A percentile compares a stretch with the other conserved stretches of the same genome.
Conservation (phyloP, 2,329 filamentous ascomycete genomes). For the Neopestalotiopsis rosae region DNA sequence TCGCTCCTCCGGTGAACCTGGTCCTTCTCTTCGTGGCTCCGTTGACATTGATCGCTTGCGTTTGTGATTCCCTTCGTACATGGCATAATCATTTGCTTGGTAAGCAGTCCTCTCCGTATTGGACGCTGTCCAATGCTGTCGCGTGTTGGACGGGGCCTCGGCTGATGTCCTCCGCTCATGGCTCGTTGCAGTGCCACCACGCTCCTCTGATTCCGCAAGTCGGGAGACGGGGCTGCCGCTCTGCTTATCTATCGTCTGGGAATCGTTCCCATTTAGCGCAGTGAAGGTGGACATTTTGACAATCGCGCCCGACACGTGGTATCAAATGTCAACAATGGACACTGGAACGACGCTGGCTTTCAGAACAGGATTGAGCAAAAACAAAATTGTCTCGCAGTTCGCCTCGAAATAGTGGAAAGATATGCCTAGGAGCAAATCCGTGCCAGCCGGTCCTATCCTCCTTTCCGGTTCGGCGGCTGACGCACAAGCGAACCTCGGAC, state of each 20-base stretch:
- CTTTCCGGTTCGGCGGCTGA: constrained; percentile 1
- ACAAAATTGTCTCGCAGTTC: background rate
- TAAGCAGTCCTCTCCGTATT: constrained; percentile 48
- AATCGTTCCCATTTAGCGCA: constrained; percentile 38
- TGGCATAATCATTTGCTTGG: constrained; percentile 43
- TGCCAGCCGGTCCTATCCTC: constrained; percentile 4
- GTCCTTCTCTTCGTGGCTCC: constrained; percentile 50
- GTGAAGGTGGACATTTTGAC: constrained; percentile 37
- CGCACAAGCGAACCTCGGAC: background rate
- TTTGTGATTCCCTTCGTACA: constrained; percentile 57
- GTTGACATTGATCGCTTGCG: constrained; percentile 73
- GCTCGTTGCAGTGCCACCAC: constrained; percentile 26
- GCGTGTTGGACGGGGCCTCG: constrained; percentile 34
- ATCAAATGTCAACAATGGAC: background rate
- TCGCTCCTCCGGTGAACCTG: constrained; percentile 34
- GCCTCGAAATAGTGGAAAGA: constrained; percentile 15
- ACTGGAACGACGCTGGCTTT: background rate
- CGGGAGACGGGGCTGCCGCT: constrained; percentile 31
- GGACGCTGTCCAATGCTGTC: constrained; percentile 48
- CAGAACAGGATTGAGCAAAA: background rate
- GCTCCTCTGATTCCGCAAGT: constrained; percentile 34
- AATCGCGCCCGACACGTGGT: background rate
- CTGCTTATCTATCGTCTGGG: constrained; percentile 30
- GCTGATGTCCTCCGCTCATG: constrained; percentile 31
- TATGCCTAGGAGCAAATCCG: background rate